Base-by-base conservation (phyloP, 2,329 filamentous ascomycete genomes). In the Nigrospora sphaerica region DNA sequence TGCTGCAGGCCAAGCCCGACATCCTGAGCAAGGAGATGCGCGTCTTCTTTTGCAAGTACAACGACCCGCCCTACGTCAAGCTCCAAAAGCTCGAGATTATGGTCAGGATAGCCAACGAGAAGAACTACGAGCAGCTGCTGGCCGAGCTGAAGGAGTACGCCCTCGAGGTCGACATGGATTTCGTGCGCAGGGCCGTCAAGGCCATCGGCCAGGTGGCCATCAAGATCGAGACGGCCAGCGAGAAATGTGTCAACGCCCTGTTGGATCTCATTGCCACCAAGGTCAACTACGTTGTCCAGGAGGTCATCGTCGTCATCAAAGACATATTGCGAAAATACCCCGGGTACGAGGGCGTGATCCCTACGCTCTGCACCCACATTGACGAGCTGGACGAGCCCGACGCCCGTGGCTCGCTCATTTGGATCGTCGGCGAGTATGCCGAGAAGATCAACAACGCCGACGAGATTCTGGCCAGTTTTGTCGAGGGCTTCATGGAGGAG, bases 31-130 rank as follows among this genome's bases (percentile, higher is more conserved):
- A 97, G 67, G 93, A 98, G 67, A 82, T 98, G 60, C 83, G 93
- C 39, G 93, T 98, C 10, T 98, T 98, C 72, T 98, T 98, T 72
- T 98, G 93, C 84, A 98, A 98, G 71, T 98, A 98, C 73, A 97
- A 97, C 63, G 93, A 98, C 57, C 92, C 93, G 2, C 90, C 90
- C 18, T 98, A 98, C 64, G 84, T 98, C 59, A 98, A 98, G 68
- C 82, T 98, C 49, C 87, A 95, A 63, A 98, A 98, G 64, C 80
- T 98, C 42, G 93, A 98, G 64, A 97, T 97, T 52, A 97, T 98
- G 93, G 92, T 98, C 41, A 85, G 93, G 66, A 97, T 98, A 82
- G 89, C 92, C 50, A 97, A 96, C 69, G 91, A 96, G 57, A 86
- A 85, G 62, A 98, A 97, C 62, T 92, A 92, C 49, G 93, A 98